These are phyloP conservation scores for Ochetophila trinervis DNA, from an alignment of 306 rosid species.

Conservation along the genomic window DNA sequence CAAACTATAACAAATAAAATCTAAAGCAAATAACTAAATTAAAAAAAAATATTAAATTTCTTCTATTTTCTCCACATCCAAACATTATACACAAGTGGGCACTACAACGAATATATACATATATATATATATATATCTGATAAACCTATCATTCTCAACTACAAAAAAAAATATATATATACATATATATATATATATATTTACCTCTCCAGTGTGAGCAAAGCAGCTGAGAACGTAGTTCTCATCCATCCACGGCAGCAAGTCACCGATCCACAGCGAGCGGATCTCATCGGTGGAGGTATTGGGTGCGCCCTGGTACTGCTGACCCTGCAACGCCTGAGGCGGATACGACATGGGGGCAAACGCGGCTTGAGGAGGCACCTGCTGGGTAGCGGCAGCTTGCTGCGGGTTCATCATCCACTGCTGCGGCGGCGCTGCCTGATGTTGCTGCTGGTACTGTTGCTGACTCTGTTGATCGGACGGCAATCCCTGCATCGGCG, in stretches of 20 bases:
- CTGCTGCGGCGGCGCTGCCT: constrained; percentile 28
- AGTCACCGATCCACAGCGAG: constrained; percentile 71
- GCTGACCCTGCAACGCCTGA: constrained; percentile 31
- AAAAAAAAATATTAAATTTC: too few relatives aligned
- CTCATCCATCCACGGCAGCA: constrained; percentile 71
- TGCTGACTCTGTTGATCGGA: constrained; percentile 30
- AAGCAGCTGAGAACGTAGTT: constrained; percentile 43
- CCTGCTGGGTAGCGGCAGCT: constrained; percentile 17
- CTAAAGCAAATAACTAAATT: too few relatives aligned
- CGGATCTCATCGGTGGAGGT: constrained; percentile 43
- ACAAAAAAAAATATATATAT: too few relatives aligned
- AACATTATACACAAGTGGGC: not conserved
- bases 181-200: not conserved
- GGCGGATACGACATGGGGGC: constrained; percentile 26
- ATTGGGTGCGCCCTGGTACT: constrained; percentile 19
- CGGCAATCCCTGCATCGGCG: constrained; percentile 24
- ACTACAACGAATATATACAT: not conserved
- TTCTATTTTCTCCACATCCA: not conserved
- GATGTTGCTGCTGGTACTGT: constrained; percentile 35
- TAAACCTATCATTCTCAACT: too few relatives aligned
- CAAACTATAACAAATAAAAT: too few relatives aligned
- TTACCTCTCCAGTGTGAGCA: constrained; percentile 53
- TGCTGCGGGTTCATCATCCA: constrained; percentile 47
- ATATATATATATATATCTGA: too few relatives aligned
- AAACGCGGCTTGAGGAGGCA: constrained; percentile 31